Evolutionary conservation across 257 asterid species (phyloP), one percentile per base, ranked within the genome.

Genomic region (Solanum sparsipilum): DNA sequence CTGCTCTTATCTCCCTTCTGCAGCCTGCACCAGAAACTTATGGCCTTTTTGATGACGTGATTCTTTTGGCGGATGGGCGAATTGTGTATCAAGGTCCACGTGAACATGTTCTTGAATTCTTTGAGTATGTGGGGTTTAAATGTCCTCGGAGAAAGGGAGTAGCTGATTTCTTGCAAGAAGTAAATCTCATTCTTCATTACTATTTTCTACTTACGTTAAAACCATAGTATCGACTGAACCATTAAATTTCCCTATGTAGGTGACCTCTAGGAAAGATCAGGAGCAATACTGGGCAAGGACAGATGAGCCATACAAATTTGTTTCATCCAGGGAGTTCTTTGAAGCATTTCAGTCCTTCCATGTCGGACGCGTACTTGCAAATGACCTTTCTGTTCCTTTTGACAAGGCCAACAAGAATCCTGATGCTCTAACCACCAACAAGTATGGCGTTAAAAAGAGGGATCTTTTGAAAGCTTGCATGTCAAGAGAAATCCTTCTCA

Each of bases 1-100:
- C 99, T 39, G 95, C 96, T 76, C 83, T 96, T 44, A 93, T 96
- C 90, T 95, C 98, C 23, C 98, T 96, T 35, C 93, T 96, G 76
- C 98, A 96, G 91, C 98, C 99, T 29, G 98, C 98, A 27, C 99
- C 99, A 9, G 99, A 96, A 70, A 93, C 98, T 2, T 96, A 92
- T n/a, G 93, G 93, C 84, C 89, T 96, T 32, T 96, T 96, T 23
- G 99, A 95, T 25, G 98, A 96, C 89, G 90, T 96, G 60, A 92
- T 96, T 73, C 96, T 96, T 8, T 63, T 96, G 86, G 94, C 99
- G 21, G 98, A 95, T 39, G 98, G 99, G 7, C 91, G 89, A 39
- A 92, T 94, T 18, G 98, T 95, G 41, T 96, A 96, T 85, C 98
- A 95, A 87, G 99, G 99, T 31, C 99, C 99, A n/a, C 93, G 95